Base-by-base conservation (phyloP, 2,329 filamentous ascomycete species). In the Ophiostoma australiae region DNA sequence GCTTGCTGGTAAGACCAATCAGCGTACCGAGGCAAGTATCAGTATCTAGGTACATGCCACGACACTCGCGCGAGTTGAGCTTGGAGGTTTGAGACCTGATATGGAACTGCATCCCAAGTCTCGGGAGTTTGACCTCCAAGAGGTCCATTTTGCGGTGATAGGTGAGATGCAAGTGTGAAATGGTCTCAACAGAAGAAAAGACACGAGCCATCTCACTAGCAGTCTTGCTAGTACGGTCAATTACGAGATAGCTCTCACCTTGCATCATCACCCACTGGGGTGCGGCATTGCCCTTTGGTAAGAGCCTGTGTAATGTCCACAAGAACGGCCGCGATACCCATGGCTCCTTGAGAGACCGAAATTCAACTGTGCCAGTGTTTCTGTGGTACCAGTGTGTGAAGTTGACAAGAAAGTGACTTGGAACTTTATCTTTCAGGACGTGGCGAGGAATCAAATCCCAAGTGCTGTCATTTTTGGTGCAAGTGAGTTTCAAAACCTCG, bases 51-150 rank as follows among this genome's bases (percentile, higher is more conserved):
- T 75, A 73, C 81, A 86, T 85, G 1, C 82, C 84, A 0, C 80
- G 79, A 71, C 84, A 85, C 70, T 88, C 81, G 6, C 80, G 81
- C 0, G 83, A 87, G n/a, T 75, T 70, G 2, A 88, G 72, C 0
- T 63, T 61, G 0, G 73, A 69, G 0, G 75, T 73, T 0, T 77
- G 76, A 1, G 71, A 17, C 1, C 74, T 73, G 0, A 85, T 70
- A 8, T 72, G 75, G 71, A 89, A 89, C 0, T 80, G 78, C 0
- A 88, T 76, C 4, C 81, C 79, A 0, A 86, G 76, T 1, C 82
- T 78, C 0, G 85, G 84, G 0, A 89, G 72, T 1, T 82, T 78
- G 1, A 85, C 77, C 0, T 80, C 75, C 1, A 85, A n/a, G 0
- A 48, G 71, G 0, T 68, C 70, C 2, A 72, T 69, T 11, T 39